These are phyloP conservation scores for Cladosporium sp. DNA, from an alignment of 2,329 filamentous ascomycete species.

Conservation along the genomic window DNA sequence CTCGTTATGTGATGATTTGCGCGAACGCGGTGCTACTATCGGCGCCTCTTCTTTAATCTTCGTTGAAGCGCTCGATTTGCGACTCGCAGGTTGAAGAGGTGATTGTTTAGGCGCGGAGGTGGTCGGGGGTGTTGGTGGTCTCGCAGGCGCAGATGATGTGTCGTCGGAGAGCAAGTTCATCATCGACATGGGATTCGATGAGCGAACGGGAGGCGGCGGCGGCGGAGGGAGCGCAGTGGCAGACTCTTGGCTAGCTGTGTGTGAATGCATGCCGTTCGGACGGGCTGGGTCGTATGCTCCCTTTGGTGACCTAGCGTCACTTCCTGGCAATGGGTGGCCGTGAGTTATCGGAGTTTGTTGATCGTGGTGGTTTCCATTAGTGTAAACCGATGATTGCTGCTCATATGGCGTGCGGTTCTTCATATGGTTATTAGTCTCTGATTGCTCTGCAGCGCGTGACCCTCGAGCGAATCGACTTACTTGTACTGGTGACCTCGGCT, in stretches of 20 bases:
- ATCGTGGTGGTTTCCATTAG: constrained; percentile 31
- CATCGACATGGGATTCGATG: constrained; percentile 90
- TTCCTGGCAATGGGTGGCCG: constrained; percentile 34
- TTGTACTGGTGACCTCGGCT: constrained; percentile 37
- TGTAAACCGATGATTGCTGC: constrained; percentile 27
- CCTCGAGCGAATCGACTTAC: constrained; percentile 25
- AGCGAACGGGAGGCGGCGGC: constrained; percentile 51
- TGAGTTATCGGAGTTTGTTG: constrained; percentile 28
- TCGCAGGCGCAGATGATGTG: constrained; percentile 22
- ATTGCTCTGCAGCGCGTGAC: not conserved
- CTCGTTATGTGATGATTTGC: constrained; percentile 20
- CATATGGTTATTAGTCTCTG: constrained; percentile 3
- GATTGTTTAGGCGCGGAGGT: constrained; percentile 14
- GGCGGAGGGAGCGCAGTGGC: constrained; percentile 32
- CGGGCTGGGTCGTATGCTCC: constrained; percentile 36
- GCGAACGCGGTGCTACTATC: not conserved
- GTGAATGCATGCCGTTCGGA: constrained; percentile 34
- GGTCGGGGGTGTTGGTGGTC: constrained; percentile 23
- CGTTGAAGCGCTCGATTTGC: constrained; percentile 17
- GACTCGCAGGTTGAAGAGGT: constrained; percentile 4
- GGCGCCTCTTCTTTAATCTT: constrained; percentile 21
- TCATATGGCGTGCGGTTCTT: constrained; percentile 31
- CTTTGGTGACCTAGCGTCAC: constrained; percentile 42
- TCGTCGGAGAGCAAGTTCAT: constrained; percentile 88
- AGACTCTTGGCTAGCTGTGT: constrained; percentile 31